Base-by-base conservation (phyloP, 1,284 basidiomycete species). In the Kalmanozyma brasiliensis region DNA sequence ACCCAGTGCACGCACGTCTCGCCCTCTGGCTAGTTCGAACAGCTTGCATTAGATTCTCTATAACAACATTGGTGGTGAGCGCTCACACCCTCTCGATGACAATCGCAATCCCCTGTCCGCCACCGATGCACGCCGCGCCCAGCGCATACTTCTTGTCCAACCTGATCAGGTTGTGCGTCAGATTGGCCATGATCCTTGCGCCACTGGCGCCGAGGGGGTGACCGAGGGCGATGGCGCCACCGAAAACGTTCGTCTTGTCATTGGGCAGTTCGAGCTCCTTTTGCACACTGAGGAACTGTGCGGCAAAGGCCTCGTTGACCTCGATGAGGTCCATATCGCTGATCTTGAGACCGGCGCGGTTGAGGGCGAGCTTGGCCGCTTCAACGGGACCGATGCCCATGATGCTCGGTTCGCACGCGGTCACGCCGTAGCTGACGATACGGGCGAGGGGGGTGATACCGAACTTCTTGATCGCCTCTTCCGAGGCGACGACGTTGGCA, bases 401-500 rank as follows among this genome's bases (percentile, higher is more conserved):
- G 58, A 86, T 84, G 49, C 82, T 83, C 14, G 86, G 86, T 71
- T 86, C 85, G 67, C 86, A 86, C 2, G 85, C 86, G 19, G 84
- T 85, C 69, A 86, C 84, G 30, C 84, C 84, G 75, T 85, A 86
- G 42, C 79, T 92, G 64, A 98, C 84, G 66, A 98, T 87, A 84
- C 90, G 92, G 40, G 95, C 94, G 19, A 98, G 84, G 35, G 95
- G 95, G 83, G 90, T 94, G 35, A 82, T 69, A 60, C 92, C 91
- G 58, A 94, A 89, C 83, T 92, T 89, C 83, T 91, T 87, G 35
- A 94, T 89, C 81, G 93, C 94, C 67, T 90, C 89, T 49, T 93
- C 92, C 17, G 91, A 92, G 86, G 93, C 95, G 63, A 98, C 86
- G 52, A 98, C 89, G 73, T 98, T 86, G 16, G 95, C 95, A 40